These are phyloP conservation scores for Fusarium aywerte DNA, from an alignment of 2,329 filamentous ascomycete genomes.

Conservation along the genomic window DNA sequence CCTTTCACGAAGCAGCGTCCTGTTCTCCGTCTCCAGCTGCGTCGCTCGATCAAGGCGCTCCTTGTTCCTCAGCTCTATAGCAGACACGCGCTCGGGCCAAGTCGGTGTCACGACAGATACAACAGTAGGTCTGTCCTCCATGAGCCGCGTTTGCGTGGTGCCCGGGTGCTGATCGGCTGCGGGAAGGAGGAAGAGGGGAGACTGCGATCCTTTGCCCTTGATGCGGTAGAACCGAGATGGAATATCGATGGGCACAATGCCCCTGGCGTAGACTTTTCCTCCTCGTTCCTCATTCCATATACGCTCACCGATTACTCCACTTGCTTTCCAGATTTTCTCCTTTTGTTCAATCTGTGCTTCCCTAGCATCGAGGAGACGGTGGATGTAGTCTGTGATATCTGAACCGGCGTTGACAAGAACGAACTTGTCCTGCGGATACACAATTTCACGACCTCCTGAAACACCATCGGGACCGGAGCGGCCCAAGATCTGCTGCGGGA, in stretches of 20 bases:
- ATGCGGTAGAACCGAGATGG: conserved; percentile 64
- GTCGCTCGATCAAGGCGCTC: conserved; percentile 39
- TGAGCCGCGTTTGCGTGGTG: conserved; percentile 56
- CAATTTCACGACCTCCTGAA: conserved; percentile 61
- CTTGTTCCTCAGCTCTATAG: conserved; percentile 44
- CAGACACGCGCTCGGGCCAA: conserved; percentile 50
- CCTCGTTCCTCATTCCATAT: conserved; percentile 47
- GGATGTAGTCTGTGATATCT: conserved; percentile 60
- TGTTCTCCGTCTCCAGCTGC: conserved; percentile 31
- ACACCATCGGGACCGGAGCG: conserved; percentile 63
- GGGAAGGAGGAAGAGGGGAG: conserved; percentile 65
- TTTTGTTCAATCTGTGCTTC: conserved; percentile 55
- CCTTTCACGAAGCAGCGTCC: conserved; percentile 38
- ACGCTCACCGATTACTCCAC: conserved; percentile 57
- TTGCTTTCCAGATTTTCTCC: conserved; percentile 49
- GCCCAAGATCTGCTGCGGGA: conserved; percentile 64
- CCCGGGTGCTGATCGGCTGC: conserved; percentile 60
- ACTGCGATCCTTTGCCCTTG: conserved; percentile 53
- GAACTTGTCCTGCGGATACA: conserved; percentile 66
- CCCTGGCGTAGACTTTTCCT: conserved; percentile 51
- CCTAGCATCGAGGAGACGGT: conserved; percentile 58
- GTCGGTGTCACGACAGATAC: conserved; percentile 48
- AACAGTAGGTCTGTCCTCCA: conserved; percentile 58
- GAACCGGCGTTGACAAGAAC: conserved; percentile 66
- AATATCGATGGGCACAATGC: conserved; percentile 62